Evolutionary conservation across 1,284 basidiomycete species (phyloP), one percentile per base, ranked within the genome.

Genomic region (Inonotus hispidus): DNA sequence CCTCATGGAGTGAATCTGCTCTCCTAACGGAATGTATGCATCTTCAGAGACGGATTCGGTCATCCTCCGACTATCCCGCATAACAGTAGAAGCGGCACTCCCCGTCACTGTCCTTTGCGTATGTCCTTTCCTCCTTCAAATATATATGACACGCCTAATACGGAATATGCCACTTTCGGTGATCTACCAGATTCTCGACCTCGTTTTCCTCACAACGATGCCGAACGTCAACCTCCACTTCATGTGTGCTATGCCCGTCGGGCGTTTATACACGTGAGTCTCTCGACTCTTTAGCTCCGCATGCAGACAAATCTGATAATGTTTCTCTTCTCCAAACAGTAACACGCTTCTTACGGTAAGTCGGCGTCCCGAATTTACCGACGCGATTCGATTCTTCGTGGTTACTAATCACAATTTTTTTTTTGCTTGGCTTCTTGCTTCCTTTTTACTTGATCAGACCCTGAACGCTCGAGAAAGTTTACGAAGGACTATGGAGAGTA

Each of bases 171-270:
- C 27, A 32, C 29, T 52, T 52, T 52, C 49, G 49, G 49, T 52
- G 27, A 52, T 52, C 49, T 1, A 25, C 49, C 25, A 61, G 59
- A 61, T 61, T 25, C 53, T 61, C 3, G 59, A 61, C 46, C 53
- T 61, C 41, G 54, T 61, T 25, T 61, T 61, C 54, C 53, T 61
- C 27, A 61, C 59, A 11, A 61, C 53, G 19, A 21, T 49, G 11
- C 59, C 59, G 6, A 32, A 56, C 46, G 47, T 50, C 43, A 61
- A 61, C 37, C 59, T 61, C 39, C 59, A 61, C 29, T 61, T 56
- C 32, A 61, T 61, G 59, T 61, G 59, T 25, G 59, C 59, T 19
- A 61, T 61, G 59, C 59, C 59, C 2, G 59, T 61, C 23, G 59
- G 59, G 14, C 43, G 59, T 14, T 16, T 61, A 25, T 61, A 61